A percentile compares a stretch with the other conserved stretches of the same genome.
Evolutionary conservation across 2,329 filamentous ascomycete species (phyloP).

Genomic region (Apiospora marii): DNA sequence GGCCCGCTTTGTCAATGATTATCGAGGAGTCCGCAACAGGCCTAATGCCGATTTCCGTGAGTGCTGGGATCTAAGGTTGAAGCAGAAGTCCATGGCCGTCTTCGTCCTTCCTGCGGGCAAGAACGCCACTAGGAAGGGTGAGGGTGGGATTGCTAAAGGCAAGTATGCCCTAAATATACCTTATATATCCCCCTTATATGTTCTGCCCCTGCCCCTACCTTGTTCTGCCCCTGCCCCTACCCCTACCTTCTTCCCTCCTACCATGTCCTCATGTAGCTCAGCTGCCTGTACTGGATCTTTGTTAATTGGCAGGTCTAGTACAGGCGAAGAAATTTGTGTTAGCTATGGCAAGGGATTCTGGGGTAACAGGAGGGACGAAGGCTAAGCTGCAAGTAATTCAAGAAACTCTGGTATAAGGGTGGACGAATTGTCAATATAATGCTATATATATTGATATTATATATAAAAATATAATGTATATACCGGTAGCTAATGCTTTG

Average conservation of each 20-base stretch:
- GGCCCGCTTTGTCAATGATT: conserved; percentile 73
- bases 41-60: conserved; percentile 67
- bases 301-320: background rate
- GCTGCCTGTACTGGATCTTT: no score
- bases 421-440: no score
- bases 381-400: background rate
- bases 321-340: conserved; percentile 70
- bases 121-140: conserved; percentile 43
- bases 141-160: conserved; percentile 51
- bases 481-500: no score
- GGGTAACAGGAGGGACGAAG: conserved; percentile 45
- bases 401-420: background rate
- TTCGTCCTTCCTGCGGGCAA: conserved; percentile 60
- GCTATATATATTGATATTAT: no score
- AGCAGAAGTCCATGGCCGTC: conserved; percentile 64
- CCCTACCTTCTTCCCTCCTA: background rate
- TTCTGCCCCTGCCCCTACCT: background rate
- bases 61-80: conserved; percentile 61
- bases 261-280: background rate
- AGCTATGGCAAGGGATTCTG: conserved; percentile 76
- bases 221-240: no score
- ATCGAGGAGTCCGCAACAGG: conserved; percentile 61
- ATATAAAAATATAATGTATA: no score
- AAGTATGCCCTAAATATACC: background rate
- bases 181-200: no score